These are phyloP conservation scores for Pseudonectria foliicola DNA, from an alignment of 2,329 filamentous ascomycete genomes.

Conservation along the genomic window DNA sequence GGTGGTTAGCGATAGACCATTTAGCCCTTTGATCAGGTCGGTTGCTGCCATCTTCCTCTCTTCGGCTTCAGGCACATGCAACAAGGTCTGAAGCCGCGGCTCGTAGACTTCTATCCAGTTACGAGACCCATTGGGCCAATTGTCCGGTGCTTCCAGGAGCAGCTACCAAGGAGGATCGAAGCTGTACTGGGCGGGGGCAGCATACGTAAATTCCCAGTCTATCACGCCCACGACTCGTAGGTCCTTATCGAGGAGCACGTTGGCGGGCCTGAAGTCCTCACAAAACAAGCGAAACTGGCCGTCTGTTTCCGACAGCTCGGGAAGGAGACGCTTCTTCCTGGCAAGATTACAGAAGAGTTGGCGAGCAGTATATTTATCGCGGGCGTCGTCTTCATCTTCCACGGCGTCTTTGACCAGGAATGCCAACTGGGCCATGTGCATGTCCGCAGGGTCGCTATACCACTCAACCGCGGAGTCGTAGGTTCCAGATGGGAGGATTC, in stretches of 20 bases:
- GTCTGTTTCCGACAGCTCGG: background rate
- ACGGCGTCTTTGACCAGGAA: conserved; percentile 33
- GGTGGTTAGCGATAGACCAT: background rate
- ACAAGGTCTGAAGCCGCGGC: conserved; percentile 24
- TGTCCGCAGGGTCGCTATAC: conserved; percentile 27
- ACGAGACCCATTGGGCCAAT: conserved; percentile 24
- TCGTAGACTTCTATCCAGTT: conserved; percentile 27
- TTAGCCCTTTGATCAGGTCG: background rate
- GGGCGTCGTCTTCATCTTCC: conserved; percentile 21
- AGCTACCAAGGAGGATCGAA: conserved; percentile 34
- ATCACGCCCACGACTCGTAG: conserved; percentile 26
- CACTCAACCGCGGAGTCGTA: conserved; percentile 27
- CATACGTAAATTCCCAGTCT: conserved; percentile 35
- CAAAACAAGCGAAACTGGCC: conserved; percentile 14
- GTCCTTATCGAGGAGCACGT: conserved; percentile 23
- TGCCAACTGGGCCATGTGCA: conserved; percentile 29
- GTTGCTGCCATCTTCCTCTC: conserved; percentile 16
- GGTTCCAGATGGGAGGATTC: conserved; percentile 16
- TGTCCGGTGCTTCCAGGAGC: conserved; percentile 25
- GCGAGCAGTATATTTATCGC: conserved; percentile 27
- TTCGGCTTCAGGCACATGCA: conserved; percentile 23
- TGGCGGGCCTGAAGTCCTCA: conserved; percentile 23
- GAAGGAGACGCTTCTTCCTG: too few relatives aligned
- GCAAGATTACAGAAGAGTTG: conserved; percentile 26
- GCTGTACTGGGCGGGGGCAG: conserved; percentile 25